Evolutionary conservation across 1,284 basidiomycete genomes (phyloP).

Genomic region (Cutaneotrichosporon sp.): DNA sequence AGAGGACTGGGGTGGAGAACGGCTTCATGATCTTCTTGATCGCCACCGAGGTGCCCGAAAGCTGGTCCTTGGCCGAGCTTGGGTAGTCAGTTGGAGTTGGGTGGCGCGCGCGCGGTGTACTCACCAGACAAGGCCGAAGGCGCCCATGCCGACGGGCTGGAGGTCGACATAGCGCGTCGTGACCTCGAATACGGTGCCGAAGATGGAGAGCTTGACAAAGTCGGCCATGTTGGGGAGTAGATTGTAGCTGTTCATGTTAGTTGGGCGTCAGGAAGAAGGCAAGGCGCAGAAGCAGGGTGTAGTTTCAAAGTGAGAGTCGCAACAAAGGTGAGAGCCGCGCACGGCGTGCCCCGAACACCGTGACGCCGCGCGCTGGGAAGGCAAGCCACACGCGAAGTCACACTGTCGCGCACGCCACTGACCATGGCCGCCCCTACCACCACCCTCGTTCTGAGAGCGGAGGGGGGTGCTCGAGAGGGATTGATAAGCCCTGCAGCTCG

Average conservation of each 20-base stretch:
- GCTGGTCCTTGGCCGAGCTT: conserved; percentile 96
- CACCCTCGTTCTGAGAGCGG: neutral
- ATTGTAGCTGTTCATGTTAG: neutral
- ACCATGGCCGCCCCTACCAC: neutral
- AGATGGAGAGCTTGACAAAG: conserved; percentile 98
- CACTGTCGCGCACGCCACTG: neutral
- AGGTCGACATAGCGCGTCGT: conserved; percentile 99
- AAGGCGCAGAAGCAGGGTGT: neutral
- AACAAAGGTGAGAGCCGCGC: neutral
- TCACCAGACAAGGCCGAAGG: conserved; percentile 93
- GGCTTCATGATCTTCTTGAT: conserved; percentile 99
- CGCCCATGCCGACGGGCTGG: conserved; percentile 99
- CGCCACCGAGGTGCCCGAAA: conserved; percentile 90
- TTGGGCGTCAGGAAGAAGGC: neutral
- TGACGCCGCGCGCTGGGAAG: neutral
- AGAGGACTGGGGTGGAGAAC: conserved; percentile 95
- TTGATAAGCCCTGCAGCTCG: neutral
- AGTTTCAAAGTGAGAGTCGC: neutral
- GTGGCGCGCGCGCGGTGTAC: conserved; percentile 35
- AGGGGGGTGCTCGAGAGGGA: too few relatives aligned
- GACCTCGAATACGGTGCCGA: conserved; percentile 82
- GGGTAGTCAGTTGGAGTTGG: conserved; percentile 6
- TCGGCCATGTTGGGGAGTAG: conserved; percentile 53
- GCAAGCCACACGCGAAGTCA: neutral
- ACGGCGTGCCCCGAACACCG: too few relatives aligned